phyloP scores from a whole-genome alignment of 2,329 filamentous ascomycete genomes.

The Daldinia sp. region DNA sequence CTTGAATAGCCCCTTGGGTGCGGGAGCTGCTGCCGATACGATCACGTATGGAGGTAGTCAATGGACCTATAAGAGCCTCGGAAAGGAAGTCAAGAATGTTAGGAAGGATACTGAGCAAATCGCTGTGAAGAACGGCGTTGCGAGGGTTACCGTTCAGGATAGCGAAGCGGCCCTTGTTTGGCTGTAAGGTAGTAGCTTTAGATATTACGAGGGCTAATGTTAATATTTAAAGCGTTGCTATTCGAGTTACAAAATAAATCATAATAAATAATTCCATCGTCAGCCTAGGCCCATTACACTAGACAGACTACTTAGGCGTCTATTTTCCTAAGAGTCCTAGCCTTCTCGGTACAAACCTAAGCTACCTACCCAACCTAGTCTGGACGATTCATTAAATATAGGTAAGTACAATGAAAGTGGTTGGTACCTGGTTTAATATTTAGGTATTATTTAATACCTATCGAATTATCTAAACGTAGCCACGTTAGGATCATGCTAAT shows the following conservation, averaged over 20 bases:
- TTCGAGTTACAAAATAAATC: not conserved
- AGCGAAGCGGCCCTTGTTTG: slow-evolving; percentile 46
- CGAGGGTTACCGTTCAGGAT: slow-evolving; percentile 38
- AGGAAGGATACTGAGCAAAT: slow-evolving; percentile 45
- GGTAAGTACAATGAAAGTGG: too few species aligned
- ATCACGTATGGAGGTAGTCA: slow-evolving; percentile 52
- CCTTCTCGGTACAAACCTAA: too few species aligned
- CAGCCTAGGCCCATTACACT: not conserved
- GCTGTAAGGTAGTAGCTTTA: slow-evolving; percentile 11
- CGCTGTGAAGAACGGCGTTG: slow-evolving; percentile 40
- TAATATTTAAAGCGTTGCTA: not conserved
- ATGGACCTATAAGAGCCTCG: slow-evolving; percentile 49
- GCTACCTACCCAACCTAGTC: too few species aligned
- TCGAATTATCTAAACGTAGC: too few species aligned
- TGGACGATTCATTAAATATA: too few species aligned
- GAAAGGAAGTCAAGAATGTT: slow-evolving; percentile 47
- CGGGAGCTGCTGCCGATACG: slow-evolving; percentile 45
- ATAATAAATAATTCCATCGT: not conserved
- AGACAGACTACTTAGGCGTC: too few species aligned
- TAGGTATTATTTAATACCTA: too few species aligned
- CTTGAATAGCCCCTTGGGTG: slow-evolving; percentile 47
- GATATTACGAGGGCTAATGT: not conserved
- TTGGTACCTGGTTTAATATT: too few species aligned
- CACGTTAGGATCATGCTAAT: too few species aligned
- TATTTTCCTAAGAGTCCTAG: too few species aligned